Base-by-base conservation (phyloP, 495 filamentous ascomycete species). In the Lasiosphaeris hirsuta region DNA sequence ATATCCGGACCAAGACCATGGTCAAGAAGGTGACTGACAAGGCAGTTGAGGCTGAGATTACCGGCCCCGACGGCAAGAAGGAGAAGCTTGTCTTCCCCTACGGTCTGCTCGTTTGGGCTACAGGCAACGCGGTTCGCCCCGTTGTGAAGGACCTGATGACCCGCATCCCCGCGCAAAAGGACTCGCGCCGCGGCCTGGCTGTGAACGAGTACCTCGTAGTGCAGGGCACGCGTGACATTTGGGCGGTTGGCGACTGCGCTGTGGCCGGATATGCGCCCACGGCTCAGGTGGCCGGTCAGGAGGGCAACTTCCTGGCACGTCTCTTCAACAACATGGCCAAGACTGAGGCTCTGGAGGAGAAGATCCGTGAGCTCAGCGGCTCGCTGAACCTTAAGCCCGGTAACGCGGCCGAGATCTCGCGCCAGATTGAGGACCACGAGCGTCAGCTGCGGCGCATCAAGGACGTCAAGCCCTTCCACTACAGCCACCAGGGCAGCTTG, bases 121-220 rank as follows among this genome's bases (percentile, higher is more conserved):
- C 95, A 38, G 95, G 95, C 72, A 98, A 98, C 69, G 91, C 94
- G 15, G 78, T 98, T 33, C 90, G 95, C 56, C 85, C 85, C 33
- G 79, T 97, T 10, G 83, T 97, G 69, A 87, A 85, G 65, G 93
- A 97, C 72, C 84, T 97, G 43, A 96, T 97, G 86, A 73, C 71
- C 60, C 89, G 93, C 72, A 90, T 98, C 57, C 91, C 95, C 9
- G 94, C 90, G 7, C 94, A 98, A 71, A 91, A 90, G 75, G 85
- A 96, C 77, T 96, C 95, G 17, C 88, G 94, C 59, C 90, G 94
- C 60, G 94, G 94, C 69, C 85, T 98, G 40, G 89, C 88, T 36
- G 94, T 98, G 37, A 97, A 98, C 73, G 95, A 97, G 71, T 98
- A 96, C 79, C 88, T 98, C 7, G 94, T 98, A 48, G 93, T 97